Evolutionary conservation across 2,329 filamentous ascomycete genomes (phyloP).

Genomic region (Apiospora kogelbergensis): DNA sequence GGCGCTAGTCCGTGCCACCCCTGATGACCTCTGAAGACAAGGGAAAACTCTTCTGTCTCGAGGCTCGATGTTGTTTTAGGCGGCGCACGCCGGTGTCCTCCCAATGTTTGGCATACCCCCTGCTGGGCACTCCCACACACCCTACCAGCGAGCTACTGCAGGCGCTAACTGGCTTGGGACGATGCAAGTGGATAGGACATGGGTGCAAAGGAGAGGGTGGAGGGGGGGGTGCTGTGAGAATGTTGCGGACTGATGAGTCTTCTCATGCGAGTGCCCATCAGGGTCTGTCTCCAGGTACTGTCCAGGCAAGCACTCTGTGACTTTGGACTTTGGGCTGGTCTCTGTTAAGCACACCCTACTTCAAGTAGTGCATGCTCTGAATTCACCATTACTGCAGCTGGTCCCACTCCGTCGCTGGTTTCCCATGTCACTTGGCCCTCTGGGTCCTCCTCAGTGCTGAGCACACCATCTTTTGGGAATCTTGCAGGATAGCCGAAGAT

Average conservation of each 20-base stretch:
- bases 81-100: conserved; percentile 4
- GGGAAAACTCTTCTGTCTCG: conserved; percentile 10
- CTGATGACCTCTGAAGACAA: background rate
- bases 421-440: conserved; percentile 11
- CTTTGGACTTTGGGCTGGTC: background rate
- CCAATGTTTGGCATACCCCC: background rate
- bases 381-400: background rate
- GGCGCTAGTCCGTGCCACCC: conserved; percentile 7
- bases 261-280: conserved; percentile 4
- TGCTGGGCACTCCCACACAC: background rate
- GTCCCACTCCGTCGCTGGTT: background rate
- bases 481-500: conserved; percentile 4
- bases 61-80: conserved; percentile 7
- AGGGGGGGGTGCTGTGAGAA: background rate
- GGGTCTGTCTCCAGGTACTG: background rate
- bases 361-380: background rate
- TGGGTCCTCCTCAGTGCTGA: conserved; percentile 4
- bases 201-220: background rate
- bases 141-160: background rate
- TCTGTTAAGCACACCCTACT: conserved; percentile 9
- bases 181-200: background rate
- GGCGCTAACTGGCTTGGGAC: background rate
- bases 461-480: conserved; percentile 12
- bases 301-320: background rate
- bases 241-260: background rate